phyloP scores from a whole-genome alignment of 129 eudicot species.

The Flaveria brownii region DNA sequence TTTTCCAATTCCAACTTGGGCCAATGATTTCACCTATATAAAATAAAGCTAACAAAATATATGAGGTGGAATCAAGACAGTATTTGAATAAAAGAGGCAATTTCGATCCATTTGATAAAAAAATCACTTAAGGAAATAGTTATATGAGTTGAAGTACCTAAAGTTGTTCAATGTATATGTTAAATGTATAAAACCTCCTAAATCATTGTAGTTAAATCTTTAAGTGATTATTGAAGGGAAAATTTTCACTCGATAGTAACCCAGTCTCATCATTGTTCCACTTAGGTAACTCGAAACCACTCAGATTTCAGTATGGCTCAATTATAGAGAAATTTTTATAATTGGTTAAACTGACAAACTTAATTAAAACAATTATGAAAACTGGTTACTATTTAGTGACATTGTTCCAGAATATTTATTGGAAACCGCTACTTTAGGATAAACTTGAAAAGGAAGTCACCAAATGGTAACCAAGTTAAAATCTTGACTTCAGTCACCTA shows the following conservation, averaged over 20 bases:
- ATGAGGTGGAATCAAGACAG: neutral
- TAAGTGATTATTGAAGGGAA: neutral
- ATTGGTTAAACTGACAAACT: no score
- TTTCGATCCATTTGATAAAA: neutral
- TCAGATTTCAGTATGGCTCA: no score
- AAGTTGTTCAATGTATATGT: neutral
- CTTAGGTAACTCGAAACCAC: neutral
- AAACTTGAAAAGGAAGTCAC: no score
- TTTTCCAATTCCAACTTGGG: slow-evolving; percentile 82
- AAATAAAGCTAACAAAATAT: slow-evolving; percentile 10
- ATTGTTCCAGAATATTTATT: no score
- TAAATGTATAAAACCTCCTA: neutral
- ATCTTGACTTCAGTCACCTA: no score
- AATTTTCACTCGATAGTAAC: neutral
- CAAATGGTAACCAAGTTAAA: no score
- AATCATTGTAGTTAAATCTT: neutral
- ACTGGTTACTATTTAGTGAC: no score
- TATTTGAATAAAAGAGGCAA: neutral
- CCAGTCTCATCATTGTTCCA: slow-evolving; percentile 1
- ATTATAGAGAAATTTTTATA: no score
- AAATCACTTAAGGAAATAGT: neutral
- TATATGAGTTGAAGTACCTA: neutral
- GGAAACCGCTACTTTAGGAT: no score
- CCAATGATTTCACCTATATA: slow-evolving; percentile 68
- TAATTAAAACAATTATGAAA: no score